Evolutionary conservation across 2,329 filamentous ascomycete species (phyloP).

Genomic region (Mollisiaceae sp.): DNA sequence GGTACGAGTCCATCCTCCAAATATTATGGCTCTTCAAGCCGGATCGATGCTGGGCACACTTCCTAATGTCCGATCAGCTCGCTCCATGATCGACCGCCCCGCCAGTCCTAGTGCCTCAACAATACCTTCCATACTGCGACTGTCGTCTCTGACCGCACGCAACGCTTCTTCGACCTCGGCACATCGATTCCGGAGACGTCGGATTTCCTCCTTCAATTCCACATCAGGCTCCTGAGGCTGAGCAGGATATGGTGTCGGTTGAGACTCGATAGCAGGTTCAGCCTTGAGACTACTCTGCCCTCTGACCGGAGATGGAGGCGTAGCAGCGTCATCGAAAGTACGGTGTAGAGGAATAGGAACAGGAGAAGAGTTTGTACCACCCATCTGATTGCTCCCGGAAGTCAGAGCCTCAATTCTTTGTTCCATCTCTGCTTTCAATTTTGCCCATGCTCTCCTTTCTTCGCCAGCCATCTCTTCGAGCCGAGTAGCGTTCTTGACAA

Average conservation of each 20-base stretch:
- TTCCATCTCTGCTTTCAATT: conserved; percentile 38
- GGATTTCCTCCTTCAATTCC: conserved; percentile 37
- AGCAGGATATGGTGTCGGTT: conserved; percentile 11
- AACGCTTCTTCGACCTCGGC: conserved; percentile 36
- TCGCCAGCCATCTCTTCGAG: conserved; percentile 39
- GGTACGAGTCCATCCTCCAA: conserved; percentile 6
- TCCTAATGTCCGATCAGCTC: conserved; percentile 29
- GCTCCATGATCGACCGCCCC: conserved; percentile 32
- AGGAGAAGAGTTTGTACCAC: background rate
- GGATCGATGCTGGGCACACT: conserved; percentile 4
- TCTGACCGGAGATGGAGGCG: conserved; percentile 13
- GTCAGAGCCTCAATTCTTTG: conserved; percentile 35
- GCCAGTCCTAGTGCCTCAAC: conserved; percentile 32
- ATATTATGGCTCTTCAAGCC: conserved; percentile 3
- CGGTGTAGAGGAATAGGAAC: background rate
- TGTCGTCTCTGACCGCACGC: conserved; percentile 36
- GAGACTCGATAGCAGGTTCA: conserved; percentile 21
- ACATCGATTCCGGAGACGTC: conserved; percentile 35
- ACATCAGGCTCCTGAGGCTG: conserved; percentile 21
- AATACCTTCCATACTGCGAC: conserved; percentile 36
- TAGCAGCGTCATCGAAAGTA: conserved; percentile 10
- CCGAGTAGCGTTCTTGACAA: conserved; percentile 42
- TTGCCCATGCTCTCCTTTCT: conserved; percentile 39
- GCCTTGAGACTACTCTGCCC: conserved; percentile 23
- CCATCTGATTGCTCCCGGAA: conserved; percentile 13